Evolutionary conservation across 768 basidiomycete species (phyloP), one percentile per base, ranked within the genome.

Genomic region (Leucocoprinus sp.): DNA sequence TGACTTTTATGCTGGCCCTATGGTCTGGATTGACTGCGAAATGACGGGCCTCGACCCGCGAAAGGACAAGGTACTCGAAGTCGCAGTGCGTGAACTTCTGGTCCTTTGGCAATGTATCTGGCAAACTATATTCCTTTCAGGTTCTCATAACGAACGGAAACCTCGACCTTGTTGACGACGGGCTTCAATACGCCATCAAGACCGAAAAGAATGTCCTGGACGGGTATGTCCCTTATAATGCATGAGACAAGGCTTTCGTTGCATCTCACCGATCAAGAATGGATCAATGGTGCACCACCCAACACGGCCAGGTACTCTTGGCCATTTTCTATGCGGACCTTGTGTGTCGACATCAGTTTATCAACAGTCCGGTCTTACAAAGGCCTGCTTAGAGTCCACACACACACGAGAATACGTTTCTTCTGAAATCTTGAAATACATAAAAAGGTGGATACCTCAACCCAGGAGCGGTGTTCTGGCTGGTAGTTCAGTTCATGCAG

Each of bases 111-210:
- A 19, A 9, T 33, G 3, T 38, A 19, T 37, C 42, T 24, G 9
- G 41, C 21, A n/a, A 17, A 41, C 45, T 19, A 28, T 7, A 8
- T 23, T 6, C 18, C 29, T 2, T 41, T 11, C 58, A 92, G 71
- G 89, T 95, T 29, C 65, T 96, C 26, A 87, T 97, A 48, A 95
- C 93, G 2, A 72, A 95, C 54, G 91, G 91, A 3, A 74, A 90
- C 52, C 66, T 97, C 31, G 73, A 89, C 19, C 58, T 76, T 8
- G 83, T 96, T 4, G 90, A 96, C 58, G 72, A 82, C 9, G 92
- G 93, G 8, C 64, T 95, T 15, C 67, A 82, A 53, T 91, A 72
- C 53, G 75, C 91, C 23, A 82, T 97, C 44, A 69, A 64, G 41
- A 85, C 82, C 1, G 78, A 87, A 47, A 89, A 87, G 57, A 62